phyloP scores from a whole-genome alignment of 306 rosid species.

The Pterocarpus santalinus region DNA sequence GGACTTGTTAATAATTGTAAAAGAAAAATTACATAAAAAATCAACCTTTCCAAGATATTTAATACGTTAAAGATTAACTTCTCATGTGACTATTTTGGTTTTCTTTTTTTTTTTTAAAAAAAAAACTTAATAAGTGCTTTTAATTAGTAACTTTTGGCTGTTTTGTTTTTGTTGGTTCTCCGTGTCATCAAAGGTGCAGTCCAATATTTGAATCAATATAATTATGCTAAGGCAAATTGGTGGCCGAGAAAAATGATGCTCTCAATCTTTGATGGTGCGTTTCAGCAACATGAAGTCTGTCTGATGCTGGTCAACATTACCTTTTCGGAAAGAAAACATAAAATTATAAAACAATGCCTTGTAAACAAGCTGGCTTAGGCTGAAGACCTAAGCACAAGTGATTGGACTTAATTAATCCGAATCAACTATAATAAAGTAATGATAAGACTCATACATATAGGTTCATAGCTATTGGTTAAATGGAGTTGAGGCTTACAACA shows the following conservation, averaged over 20 bases:
- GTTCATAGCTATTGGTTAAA: constrained; percentile 4
- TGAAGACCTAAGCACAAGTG: constrained; percentile 47
- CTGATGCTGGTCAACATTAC: constrained; percentile 49
- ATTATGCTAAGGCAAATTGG: constrained; percentile 51
- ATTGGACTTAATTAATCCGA: constrained; percentile 48
- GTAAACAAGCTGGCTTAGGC: constrained; percentile 36
- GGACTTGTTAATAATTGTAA: too few species aligned
- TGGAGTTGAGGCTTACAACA: constrained; percentile 17
- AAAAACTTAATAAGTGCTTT: not conserved
- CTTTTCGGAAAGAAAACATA: constrained; percentile 46
- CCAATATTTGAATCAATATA: constrained; percentile 35
- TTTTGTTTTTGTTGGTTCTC: constrained; percentile 44
- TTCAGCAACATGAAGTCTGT: constrained; percentile 32
- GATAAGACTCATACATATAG: constrained; percentile 22
- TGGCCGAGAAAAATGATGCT: constrained; percentile 50
- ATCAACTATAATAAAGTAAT: constrained; percentile 27
- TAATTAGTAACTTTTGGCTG: constrained; percentile 40
- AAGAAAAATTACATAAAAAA: not conserved
- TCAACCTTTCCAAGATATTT: too few species aligned
- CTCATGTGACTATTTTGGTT: not conserved
- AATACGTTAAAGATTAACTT: too few species aligned
- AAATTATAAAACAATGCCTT: constrained; percentile 23
- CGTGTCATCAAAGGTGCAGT: constrained; percentile 39
- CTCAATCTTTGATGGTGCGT: constrained; percentile 49
- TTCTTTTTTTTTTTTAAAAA: not conserved